Evolutionary conservation across 2,329 filamentous ascomycete genomes (phyloP).

Genomic region (Ophiostoma sp.): DNA sequence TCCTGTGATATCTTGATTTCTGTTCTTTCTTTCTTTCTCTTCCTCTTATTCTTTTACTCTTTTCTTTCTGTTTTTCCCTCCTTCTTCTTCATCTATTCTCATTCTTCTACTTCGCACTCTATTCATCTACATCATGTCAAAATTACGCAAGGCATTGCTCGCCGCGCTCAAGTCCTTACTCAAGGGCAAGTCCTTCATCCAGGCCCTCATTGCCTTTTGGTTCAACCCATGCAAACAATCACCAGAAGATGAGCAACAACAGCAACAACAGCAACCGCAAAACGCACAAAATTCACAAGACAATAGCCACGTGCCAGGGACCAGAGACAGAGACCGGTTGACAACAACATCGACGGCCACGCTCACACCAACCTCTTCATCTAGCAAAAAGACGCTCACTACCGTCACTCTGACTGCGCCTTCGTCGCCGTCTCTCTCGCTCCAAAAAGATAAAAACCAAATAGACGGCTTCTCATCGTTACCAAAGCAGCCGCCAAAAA

Average conservation of each 20-base stretch:
- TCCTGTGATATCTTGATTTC: not conserved
- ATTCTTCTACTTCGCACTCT: constrained; percentile 7
- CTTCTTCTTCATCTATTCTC: constrained; percentile 3
- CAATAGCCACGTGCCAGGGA: constrained; percentile 15
- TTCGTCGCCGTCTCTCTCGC: constrained; percentile 16
- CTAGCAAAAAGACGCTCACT: constrained; percentile 12
- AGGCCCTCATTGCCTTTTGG: constrained; percentile 54
- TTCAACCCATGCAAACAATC: constrained; percentile 33
- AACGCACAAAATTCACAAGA: not conserved
- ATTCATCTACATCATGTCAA: constrained; percentile 43
- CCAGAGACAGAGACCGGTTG: constrained; percentile 4
- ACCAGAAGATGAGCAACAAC: not conserved
- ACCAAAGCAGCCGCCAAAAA: not conserved
- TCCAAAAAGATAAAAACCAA: not conserved
- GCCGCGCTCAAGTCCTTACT: constrained; percentile 55
- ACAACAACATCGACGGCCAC: not conserved
- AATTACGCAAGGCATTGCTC: constrained; percentile 50
- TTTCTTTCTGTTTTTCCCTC: not conserved
- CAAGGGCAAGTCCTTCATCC: constrained; percentile 54
- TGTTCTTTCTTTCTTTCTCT: not conserved
- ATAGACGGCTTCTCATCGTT: not conserved
- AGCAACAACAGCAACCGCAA: not conserved
- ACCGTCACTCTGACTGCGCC: constrained; percentile 12
- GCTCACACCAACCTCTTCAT: constrained; percentile 6
- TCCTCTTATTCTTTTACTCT: not conserved